These are phyloP conservation scores for Acorus gramineus DNA, from an alignment of 106 monocot species.

Conservation along the genomic window DNA sequence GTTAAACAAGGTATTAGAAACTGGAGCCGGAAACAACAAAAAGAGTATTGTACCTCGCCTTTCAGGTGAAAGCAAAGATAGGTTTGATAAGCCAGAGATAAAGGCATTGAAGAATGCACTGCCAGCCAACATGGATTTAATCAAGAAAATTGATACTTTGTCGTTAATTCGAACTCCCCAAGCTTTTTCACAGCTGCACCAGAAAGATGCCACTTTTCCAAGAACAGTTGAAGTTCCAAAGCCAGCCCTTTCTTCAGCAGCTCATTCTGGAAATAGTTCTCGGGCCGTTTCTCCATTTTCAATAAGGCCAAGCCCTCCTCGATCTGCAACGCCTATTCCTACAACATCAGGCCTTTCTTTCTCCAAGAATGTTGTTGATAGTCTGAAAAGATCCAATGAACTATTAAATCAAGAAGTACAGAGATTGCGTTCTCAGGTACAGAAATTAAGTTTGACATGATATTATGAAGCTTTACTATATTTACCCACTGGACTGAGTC, in stretches of 20 bases:
- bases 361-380: conserved; percentile 51
- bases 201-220: conserved; percentile 53
- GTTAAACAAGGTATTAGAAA: conserved; percentile 38
- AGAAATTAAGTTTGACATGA: background rate
- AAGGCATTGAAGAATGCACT: conserved; percentile 24
- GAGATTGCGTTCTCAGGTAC: conserved; percentile 72
- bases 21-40: conserved; percentile 24
- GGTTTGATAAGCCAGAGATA: conserved; percentile 40
- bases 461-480: too few relatives aligned
- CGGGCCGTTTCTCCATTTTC: conserved; percentile 82
- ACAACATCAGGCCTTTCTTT: conserved; percentile 55
- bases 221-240: conserved; percentile 30
- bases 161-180: conserved; percentile 23
- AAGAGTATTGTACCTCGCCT: conserved; percentile 35
- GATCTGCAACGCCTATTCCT: conserved; percentile 56
- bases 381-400: conserved; percentile 71
- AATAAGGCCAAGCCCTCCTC: conserved; percentile 58
- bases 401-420: conserved; percentile 75
- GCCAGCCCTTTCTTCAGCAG: conserved; percentile 23
- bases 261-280: conserved; percentile 44
- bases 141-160: conserved; percentile 58
- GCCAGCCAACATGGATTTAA: conserved; percentile 54
- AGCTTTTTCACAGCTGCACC: conserved; percentile 29
- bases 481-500: too few relatives aligned
- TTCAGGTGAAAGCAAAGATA: conserved; percentile 55